These are phyloP conservation scores for Chenopodium quinoa DNA, from an alignment of 148 eudicot genomes.

Conservation along the genomic window DNA sequence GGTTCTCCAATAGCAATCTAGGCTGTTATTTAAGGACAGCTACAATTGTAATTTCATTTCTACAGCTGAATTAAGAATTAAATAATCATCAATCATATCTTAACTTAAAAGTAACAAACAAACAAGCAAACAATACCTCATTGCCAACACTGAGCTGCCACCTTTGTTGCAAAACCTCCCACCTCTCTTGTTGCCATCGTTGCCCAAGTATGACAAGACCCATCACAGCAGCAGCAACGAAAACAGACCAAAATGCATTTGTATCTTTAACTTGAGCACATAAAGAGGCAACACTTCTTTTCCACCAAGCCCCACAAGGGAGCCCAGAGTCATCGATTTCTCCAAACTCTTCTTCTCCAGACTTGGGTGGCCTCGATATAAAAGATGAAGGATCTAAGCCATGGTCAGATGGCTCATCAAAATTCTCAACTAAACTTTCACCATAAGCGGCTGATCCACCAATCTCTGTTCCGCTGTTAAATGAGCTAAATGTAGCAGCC, in stretches of 20 bases:
- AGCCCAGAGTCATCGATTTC: slow-evolving; percentile 42
- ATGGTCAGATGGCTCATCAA: slow-evolving; percentile 38
- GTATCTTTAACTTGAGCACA: slow-evolving; percentile 79
- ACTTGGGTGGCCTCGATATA: slow-evolving; percentile 25
- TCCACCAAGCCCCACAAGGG: slow-evolving; percentile 91
- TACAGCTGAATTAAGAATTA: neutral
- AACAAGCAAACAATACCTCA: slow-evolving; percentile 44
- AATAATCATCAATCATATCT: neutral
- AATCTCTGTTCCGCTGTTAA: slow-evolving; percentile 24
- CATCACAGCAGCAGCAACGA: slow-evolving; percentile 89
- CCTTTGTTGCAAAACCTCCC: slow-evolving; percentile 64
- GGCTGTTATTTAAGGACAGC: neutral
- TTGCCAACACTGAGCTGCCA: slow-evolving; percentile 51
- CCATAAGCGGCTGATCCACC: slow-evolving; percentile 24
- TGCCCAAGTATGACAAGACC: slow-evolving; percentile 85
- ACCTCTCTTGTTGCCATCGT: slow-evolving; percentile 73
- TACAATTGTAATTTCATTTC: neutral
- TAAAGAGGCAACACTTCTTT: slow-evolving; percentile 56
- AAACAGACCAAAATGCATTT: slow-evolving; percentile 73
- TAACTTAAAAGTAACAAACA: neutral
- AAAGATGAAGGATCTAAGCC: slow-evolving; percentile 34
- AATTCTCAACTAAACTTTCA: slow-evolving; percentile 26
- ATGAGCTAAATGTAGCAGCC: slow-evolving; percentile 26
- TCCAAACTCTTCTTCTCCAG: slow-evolving; percentile 32
- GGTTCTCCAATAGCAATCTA: neutral